phyloP scores from a whole-genome alignment of 495 filamentous ascomycete genomes.

The Podospora bellae-mahoneyi region DNA sequence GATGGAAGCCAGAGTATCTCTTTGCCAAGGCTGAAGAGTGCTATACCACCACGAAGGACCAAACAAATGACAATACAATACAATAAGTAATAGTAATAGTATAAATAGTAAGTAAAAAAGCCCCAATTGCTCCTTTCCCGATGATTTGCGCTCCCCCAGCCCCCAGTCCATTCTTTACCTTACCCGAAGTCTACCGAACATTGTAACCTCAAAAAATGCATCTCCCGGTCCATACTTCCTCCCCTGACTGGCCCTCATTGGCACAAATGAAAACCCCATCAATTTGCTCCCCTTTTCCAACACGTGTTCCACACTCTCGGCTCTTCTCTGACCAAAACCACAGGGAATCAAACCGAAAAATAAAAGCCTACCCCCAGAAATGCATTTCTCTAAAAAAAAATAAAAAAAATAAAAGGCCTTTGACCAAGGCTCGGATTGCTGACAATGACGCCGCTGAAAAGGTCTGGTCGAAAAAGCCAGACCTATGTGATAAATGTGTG shows the following conservation, averaged over 20 bases:
- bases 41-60: neutral
- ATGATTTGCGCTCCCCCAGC: neutral
- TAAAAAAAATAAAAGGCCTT: neutral
- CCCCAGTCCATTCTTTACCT: constrained; percentile 1
- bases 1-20: neutral
- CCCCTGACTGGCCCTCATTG: neutral
- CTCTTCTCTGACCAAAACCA: constrained; percentile 10
- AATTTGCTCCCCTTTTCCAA: neutral
- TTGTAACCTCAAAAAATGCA: neutral
- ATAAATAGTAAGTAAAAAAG: neutral
- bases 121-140: neutral
- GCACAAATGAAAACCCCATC: neutral
- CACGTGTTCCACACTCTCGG: neutral
- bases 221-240: neutral
- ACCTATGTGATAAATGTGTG: neutral
- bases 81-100: neutral
- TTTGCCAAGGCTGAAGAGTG: neutral
- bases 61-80: neutral
- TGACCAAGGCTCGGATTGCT: neutral
- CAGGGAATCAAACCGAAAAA: constrained; percentile 11
- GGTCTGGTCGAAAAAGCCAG: neutral
- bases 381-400: constrained; percentile 4
- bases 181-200: neutral
- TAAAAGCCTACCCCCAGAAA: constrained; percentile 16
- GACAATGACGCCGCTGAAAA: constrained; percentile 11